These are phyloP conservation scores for Ogataea methylovora DNA, from an alignment of 805 yeast species.

Conservation along the genomic window DNA sequence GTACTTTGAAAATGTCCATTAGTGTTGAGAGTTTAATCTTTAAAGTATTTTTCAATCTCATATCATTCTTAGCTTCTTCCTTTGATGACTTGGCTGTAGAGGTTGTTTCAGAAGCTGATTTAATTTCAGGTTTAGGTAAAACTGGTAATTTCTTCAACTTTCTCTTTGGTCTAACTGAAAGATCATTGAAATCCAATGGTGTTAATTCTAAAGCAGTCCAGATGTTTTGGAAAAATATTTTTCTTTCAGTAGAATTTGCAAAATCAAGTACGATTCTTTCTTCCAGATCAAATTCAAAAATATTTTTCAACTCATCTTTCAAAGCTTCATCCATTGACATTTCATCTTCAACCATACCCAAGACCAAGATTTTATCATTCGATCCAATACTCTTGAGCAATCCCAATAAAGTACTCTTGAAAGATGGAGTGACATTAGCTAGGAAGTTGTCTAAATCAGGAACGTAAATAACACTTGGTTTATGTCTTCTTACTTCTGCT, in stretches of 20 bases:
- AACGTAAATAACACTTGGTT: constrained; percentile 77
- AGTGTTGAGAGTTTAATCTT: constrained; percentile 81
- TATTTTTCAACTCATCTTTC: constrained; percentile 37
- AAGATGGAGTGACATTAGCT: constrained; percentile 57
- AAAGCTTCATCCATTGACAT: constrained; percentile 24
- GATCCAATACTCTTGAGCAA: constrained; percentile 61
- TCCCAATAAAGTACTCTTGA: constrained; percentile 64
- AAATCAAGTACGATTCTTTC: constrained; percentile 39
- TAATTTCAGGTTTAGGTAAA: constrained; percentile 7
- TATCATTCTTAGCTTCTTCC: constrained; percentile 41
- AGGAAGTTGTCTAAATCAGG: constrained; percentile 81
- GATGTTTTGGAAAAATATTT: constrained; percentile 47
- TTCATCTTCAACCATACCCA: constrained; percentile 57
- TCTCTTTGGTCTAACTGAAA: constrained; percentile 47
- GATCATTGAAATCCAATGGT: constrained; percentile 67
- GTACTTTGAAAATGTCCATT: constrained; percentile 80
- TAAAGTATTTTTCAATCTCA: constrained; percentile 73
- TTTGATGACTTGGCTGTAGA: constrained; percentile 19
- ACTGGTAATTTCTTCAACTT: constrained; percentile 33
- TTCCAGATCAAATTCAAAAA: constrained; percentile 51
- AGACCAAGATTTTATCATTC: constrained; percentile 62
- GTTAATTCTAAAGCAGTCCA: constrained; percentile 50
- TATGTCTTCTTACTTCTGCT: constrained; percentile 81
- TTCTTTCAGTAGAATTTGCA: constrained; percentile 40
- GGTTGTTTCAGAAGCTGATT: constrained; percentile 1